These are phyloP conservation scores for Rhizoclosmatium globosum DNA, from an alignment of 192 early-diverging fungal genomes.

Conservation along the genomic window DNA sequence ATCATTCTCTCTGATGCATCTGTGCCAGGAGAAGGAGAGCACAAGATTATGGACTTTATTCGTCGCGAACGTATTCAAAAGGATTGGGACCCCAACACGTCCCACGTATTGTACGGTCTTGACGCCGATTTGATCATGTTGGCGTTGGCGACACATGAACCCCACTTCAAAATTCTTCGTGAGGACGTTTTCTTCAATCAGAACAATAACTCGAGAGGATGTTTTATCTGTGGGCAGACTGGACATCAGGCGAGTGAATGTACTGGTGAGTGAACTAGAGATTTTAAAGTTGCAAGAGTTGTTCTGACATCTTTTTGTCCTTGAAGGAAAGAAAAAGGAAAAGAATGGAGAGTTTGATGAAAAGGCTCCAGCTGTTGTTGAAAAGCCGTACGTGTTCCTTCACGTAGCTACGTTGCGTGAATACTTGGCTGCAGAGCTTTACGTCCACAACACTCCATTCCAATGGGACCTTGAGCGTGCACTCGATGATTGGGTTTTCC, in stretches of 20 bases:
- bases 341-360: conserved; percentile 59
- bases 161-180: conserved; percentile 93
- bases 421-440: conserved; percentile 91
- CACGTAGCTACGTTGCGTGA: conserved; percentile 89
- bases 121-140: conserved; percentile 99
- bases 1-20: conserved; percentile 94
- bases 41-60: conserved; percentile 99
- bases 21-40: conserved; percentile 98
- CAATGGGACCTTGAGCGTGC: conserved; percentile 88
- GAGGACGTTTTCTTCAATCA: conserved; percentile 91
- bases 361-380: conserved; percentile 33
- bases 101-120: conserved; percentile 96
- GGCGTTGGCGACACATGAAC: conserved; percentile 93
- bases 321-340: conserved; percentile 67
- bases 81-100: conserved; percentile 86
- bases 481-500: conserved; percentile 95
- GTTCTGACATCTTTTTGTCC: background rate
- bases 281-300: background rate
- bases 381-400: conserved; percentile 70
- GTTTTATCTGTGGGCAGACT: conserved; percentile 62
- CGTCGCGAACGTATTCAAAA: conserved; percentile 82
- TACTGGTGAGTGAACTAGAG: conserved; percentile 35
- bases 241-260: conserved; percentile 56
- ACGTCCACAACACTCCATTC: conserved; percentile 58
- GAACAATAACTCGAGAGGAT: conserved; percentile 45